Evolutionary conservation across 2,329 filamentous ascomycete genomes (phyloP).

Genomic region (Balansia obtecta): DNA sequence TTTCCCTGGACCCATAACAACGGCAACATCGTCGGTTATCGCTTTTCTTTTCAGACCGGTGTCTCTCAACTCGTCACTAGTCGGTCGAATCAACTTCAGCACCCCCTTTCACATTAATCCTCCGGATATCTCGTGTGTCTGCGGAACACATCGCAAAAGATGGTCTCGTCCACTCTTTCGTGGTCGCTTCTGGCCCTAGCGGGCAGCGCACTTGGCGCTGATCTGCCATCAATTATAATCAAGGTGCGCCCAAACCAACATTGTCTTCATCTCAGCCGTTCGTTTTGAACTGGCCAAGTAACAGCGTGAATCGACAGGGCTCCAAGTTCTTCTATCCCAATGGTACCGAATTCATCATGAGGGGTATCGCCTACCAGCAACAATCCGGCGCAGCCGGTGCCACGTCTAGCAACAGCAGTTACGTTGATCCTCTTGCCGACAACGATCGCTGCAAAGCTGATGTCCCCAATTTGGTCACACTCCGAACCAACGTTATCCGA

Average conservation of each 20-base stretch:
- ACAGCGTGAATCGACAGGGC: slow-evolving; percentile 36
- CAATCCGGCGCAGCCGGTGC: slow-evolving; percentile 48
- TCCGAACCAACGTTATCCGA: slow-evolving; percentile 86
- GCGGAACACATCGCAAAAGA: slow-evolving; percentile 11
- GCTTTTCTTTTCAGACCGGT: background rate
- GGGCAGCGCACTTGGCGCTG: slow-evolving; percentile 28
- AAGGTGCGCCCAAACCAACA: slow-evolving; percentile 40
- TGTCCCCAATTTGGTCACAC: slow-evolving; percentile 63
- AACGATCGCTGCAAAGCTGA: slow-evolving; percentile 64
- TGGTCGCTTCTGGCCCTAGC: slow-evolving; percentile 27
- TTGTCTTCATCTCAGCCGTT: background rate
- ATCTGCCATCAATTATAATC: slow-evolving; percentile 49
- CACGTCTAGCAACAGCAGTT: slow-evolving; percentile 38
- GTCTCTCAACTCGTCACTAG: background rate
- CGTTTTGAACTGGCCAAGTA: background rate
- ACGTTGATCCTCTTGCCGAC: slow-evolving; percentile 75
- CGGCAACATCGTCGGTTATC: background rate
- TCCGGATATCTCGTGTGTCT: too few species aligned
- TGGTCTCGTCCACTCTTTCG: slow-evolving; percentile 21
- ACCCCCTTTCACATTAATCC: too few species aligned
- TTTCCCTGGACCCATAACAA: too few species aligned
- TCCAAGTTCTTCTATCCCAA: slow-evolving; percentile 85
- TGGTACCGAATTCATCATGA: slow-evolving; percentile 60
- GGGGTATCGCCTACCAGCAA: slow-evolving; percentile 91
- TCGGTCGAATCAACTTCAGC: background rate